phyloP scores from a whole-genome alignment of 2,329 filamentous ascomycete species.

The Paramyrothecium sp. region DNA sequence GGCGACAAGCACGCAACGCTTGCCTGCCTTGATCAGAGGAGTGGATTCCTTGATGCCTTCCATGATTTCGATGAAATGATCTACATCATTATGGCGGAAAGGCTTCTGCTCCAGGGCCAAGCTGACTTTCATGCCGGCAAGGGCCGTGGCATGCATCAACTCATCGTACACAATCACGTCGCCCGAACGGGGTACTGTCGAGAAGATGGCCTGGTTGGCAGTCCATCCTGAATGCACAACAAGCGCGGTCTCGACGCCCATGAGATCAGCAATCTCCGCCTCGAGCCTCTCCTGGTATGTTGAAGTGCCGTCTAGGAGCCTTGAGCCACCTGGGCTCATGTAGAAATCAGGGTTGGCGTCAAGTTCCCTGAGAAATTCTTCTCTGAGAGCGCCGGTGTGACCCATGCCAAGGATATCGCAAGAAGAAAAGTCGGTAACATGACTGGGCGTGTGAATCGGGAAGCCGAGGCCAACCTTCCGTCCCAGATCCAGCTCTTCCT shows the following conservation, averaged over 20 bases:
- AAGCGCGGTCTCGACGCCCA: slow-evolving; percentile 2
- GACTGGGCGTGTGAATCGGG: not conserved
- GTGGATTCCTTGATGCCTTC: not conserved
- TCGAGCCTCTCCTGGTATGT: not conserved
- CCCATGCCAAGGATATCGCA: not conserved
- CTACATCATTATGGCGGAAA: slow-evolving; percentile 2
- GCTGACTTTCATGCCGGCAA: slow-evolving; percentile 2
- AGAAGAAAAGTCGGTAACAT: slow-evolving; percentile 1
- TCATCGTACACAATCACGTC: slow-evolving; percentile 5
- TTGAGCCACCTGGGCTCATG: not conserved
- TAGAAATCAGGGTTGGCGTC: not conserved
- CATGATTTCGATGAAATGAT: not conserved
- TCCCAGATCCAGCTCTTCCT: slow-evolving; percentile 2
- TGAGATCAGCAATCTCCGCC: not conserved
- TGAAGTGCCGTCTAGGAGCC: slow-evolving; percentile 1
- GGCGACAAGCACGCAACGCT: not conserved
- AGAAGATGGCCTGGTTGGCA: slow-evolving; percentile 2
- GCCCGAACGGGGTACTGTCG: slow-evolving; percentile 1
- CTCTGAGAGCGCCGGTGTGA: not conserved
- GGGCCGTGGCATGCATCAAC: slow-evolving; percentile 3
- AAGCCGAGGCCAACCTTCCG: not conserved
- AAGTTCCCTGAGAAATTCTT: slow-evolving; percentile 2
- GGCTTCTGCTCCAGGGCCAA: not conserved
- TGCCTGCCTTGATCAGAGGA: not conserved
- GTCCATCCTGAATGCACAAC: slow-evolving; percentile 2